phyloP scores from a whole-genome alignment of 129 eudicot species.

The Ambrosia artemisiifolia region DNA sequence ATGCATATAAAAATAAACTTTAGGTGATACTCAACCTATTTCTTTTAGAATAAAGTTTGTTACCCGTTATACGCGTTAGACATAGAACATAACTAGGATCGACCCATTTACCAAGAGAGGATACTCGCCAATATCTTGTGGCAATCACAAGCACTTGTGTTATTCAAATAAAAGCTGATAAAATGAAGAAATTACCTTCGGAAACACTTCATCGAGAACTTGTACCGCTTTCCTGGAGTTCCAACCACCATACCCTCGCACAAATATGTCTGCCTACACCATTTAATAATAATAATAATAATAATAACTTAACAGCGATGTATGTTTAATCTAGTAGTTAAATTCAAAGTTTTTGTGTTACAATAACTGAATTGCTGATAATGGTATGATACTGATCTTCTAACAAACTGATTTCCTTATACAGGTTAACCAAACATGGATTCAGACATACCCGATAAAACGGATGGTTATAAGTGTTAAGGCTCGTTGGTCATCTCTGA shows the following conservation, averaged over 20 bases:
- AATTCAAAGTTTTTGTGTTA: not conserved
- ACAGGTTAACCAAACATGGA: not conserved
- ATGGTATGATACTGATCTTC: no score
- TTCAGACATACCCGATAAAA: not conserved
- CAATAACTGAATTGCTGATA: no score
- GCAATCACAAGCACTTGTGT: not conserved
- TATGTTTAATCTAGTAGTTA: not conserved
- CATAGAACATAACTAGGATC: not conserved
- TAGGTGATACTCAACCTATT: not conserved
- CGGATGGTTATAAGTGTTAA: not conserved
- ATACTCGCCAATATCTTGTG: no score
- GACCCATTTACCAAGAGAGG: not conserved
- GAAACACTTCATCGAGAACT: constrained; percentile 65
- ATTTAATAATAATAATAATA: no score
- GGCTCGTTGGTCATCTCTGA: no score
- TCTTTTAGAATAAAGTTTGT: not conserved
- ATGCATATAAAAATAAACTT: not conserved
- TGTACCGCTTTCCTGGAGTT: constrained; percentile 65
- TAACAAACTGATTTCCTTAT: not conserved
- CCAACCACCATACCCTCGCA: constrained; percentile 84
- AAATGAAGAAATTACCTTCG: constrained; percentile 45
- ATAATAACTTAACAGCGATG: constrained; percentile 2
- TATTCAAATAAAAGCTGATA: not conserved
- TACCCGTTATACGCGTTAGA: not conserved
- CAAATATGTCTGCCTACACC: constrained; percentile 57